A percentile compares a stretch with the other conserved stretches of the same genome.
Evolutionary conservation across 2,329 filamentous ascomycete species (phyloP).

Genomic region (Clarireedia hainanense): DNA sequence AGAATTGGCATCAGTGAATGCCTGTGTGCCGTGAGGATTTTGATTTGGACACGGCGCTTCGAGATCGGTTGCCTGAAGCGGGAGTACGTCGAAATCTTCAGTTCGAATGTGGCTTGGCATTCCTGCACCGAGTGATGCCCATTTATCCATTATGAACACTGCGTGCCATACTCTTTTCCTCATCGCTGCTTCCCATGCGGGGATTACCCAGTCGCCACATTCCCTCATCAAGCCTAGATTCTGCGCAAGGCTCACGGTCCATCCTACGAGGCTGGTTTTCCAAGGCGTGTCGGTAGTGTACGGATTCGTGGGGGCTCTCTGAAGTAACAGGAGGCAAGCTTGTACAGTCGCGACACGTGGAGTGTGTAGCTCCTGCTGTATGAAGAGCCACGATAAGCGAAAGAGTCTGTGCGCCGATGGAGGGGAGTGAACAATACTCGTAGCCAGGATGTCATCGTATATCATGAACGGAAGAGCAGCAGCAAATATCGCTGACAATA

Average conservation of each 20-base stretch:
- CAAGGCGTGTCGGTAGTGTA: slow-evolving; percentile 31
- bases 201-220: slow-evolving; percentile 26
- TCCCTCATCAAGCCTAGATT: slow-evolving; percentile 28
- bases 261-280: slow-evolving; percentile 29
- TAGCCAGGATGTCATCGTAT: slow-evolving; percentile 33
- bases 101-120: slow-evolving; percentile 29
- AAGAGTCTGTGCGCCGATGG: slow-evolving; percentile 26
- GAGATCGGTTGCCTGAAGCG: slow-evolving; percentile 21
- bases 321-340: slow-evolving; percentile 29
- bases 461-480: slow-evolving; percentile 37
- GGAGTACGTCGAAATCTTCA: slow-evolving; percentile 28
- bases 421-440: slow-evolving; percentile 28
- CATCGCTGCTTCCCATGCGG: slow-evolving; percentile 29
- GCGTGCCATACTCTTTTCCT: slow-evolving; percentile 30
- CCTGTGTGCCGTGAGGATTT: slow-evolving; percentile 13
- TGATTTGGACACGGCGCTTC: slow-evolving; percentile 17
- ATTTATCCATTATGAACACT: slow-evolving; percentile 30
- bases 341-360: slow-evolving; percentile 29
- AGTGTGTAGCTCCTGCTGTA: slow-evolving; percentile 30
- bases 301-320: slow-evolving; percentile 28
- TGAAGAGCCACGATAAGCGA: slow-evolving; percentile 27
- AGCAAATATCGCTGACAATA: slow-evolving; percentile 36
- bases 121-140: slow-evolving; percentile 29
- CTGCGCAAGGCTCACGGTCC: slow-evolving; percentile 29
- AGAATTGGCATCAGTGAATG: slow-evolving; percentile 19